Evolutionary conservation across 1,284 basidiomycete species (phyloP), one percentile per base, ranked within the genome.

Genomic region (Mycosarcoma maydis): DNA sequence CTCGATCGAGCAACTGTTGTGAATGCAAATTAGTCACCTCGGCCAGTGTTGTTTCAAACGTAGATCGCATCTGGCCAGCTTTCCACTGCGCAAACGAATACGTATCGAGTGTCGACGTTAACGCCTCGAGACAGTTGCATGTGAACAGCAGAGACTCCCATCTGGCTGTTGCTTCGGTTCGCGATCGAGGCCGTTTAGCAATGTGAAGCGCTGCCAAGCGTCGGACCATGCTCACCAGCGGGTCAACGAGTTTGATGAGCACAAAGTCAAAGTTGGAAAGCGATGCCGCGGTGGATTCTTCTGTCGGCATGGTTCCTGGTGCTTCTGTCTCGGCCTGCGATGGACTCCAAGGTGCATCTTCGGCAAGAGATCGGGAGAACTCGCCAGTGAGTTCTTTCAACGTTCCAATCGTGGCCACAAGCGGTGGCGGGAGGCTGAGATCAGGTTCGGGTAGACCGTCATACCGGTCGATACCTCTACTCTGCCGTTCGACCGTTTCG

Each of bases 371-470:
- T 4, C 70, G 36, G 7, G 60, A 66, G 33, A 64, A 73, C 29
- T 73, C 72, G 11, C 47, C 38, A 17, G 74, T 48, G 16, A 78
- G 64, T 62, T 78, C 76, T 45, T 75, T 76, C 17, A 78, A 43
- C 26, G 75, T 73, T 0, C 38, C 54, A 9, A 47, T 32, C 0
- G 62, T 60, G 2, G 66, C 74, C 4, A 67, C 19, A 9, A 78
- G 32, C 11, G 73, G 72, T 11, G 72, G 36, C 0, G 76, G 74
- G 5, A 67, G 42, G 2, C 36, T 22, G 10, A 78, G 60, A 19
- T 71, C 61, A 3, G 46, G 16, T 13, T 67, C 67, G 1, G 58
- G 56, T 17, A 54, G 11, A 9, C 66, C 61, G 7, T 64, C 49
- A 45, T 72, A 75, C 9, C 71, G 37, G 14, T 53, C 36, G 8